Evolutionary conservation across 1,139 yeast species (phyloP), one percentile per base, ranked within the genome.

Genomic region (Suhomyces chickasaworum): DNA sequence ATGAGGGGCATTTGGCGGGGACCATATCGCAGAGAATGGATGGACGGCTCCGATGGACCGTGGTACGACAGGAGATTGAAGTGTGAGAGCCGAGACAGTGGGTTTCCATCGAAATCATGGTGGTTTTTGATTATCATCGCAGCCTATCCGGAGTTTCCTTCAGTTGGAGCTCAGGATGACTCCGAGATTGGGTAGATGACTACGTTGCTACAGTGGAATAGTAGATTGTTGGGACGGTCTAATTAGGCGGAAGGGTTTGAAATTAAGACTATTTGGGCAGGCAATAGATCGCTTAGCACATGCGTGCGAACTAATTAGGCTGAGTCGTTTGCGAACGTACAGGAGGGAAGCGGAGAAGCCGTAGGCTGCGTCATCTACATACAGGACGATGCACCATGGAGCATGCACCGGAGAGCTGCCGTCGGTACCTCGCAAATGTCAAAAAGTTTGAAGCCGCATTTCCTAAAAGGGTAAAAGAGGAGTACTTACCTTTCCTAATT

Each of bases 391-490:
- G 41, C 13, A 40, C 17, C 25, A 3, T 4, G 9, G 25, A 25
- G 39, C 32, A 37, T 25, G 39, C 21, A 13, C 15, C 23, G 27
- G 18, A 12, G 33, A 16, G n/a, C 13, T 13, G 23, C 13, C 21
- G 39, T 22, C 32, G 17, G 32, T 37, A 33, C 17, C 34, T 33
- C 29, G 41, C 39, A 36, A 31, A 34, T 31, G 30, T 15, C 37
- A 41, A 46, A 44, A 41, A 46, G 41, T 31, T 27, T 39, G 18
- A 41, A 41, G 42, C 13, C n/a, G 22, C 18, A 29, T 37, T 52
- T 51, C 62, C 65, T 54, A 54, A 55, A 42, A 45, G 49, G 63
- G 68, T 37, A 55, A 60, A 57, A 52, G 65, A 35, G 64, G 66
- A 58, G 63, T 48, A 49, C 41, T 40, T 42, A 39, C 37, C 40